Evolutionary conservation across 140 eudicot genomes (phyloP).

Genomic region (Artemisia princeps): DNA sequence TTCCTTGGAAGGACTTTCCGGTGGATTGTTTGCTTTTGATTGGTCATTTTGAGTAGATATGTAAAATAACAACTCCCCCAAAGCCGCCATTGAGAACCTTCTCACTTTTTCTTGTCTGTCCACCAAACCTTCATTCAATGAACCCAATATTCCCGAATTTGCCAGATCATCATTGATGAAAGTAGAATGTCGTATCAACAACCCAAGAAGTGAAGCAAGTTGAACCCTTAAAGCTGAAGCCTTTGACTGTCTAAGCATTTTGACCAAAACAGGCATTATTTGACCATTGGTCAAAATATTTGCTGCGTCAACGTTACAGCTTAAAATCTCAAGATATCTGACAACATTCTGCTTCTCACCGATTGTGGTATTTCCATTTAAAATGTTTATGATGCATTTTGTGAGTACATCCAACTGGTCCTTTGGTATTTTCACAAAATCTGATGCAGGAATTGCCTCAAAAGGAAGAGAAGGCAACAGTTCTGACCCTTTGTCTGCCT

Average conservation of each 20-base stretch:
- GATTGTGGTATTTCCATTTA: conserved; percentile 54
- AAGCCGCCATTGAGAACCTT: conserved; percentile 92
- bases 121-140: conserved; percentile 72
- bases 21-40: conserved; percentile 39
- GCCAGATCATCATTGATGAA: conserved; percentile 67
- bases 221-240: conserved; percentile 75
- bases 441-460: conserved; percentile 53
- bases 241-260: conserved; percentile 80
- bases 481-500: conserved; percentile 69
- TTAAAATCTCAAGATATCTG: conserved; percentile 76
- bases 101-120: conserved; percentile 90
- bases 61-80: conserved; percentile 88
- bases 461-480: conserved; percentile 66
- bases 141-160: conserved; percentile 71
- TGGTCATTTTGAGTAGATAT: conserved; percentile 83
- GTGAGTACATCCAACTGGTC: conserved; percentile 55
- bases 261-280: conserved; percentile 73
- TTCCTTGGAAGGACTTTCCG: conserved; percentile 77
- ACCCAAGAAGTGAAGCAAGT: conserved; percentile 78
- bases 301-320: conserved; percentile 82
- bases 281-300: conserved; percentile 89
- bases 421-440: conserved; percentile 58
- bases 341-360: conserved; percentile 80
- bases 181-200: conserved; percentile 84
- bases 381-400: conserved; percentile 41